phyloP scores from a whole-genome alignment of 345 rosid genomes.

The Pseudoturritis turrita region DNA sequence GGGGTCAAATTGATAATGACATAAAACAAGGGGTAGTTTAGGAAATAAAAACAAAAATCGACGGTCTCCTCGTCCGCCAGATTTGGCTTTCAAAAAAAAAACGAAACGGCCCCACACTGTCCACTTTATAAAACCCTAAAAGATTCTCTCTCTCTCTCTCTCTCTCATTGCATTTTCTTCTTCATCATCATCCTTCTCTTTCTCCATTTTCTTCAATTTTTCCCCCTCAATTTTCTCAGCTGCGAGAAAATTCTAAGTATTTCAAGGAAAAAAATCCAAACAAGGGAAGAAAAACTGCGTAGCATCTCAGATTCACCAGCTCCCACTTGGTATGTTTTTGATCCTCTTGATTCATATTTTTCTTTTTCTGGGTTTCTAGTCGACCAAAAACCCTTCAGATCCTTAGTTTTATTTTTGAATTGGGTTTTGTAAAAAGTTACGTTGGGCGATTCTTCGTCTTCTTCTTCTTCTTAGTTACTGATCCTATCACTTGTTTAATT shows the following conservation, averaged over 20 bases:
- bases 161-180: conserved; percentile 12
- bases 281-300: neutral
- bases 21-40: neutral
- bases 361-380: neutral
- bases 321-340: conserved; percentile 21
- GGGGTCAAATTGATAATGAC: conserved; percentile 8
- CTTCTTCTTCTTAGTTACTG: neutral
- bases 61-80: conserved; percentile 27
- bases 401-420: neutral
- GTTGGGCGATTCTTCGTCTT: neutral
- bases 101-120: conserved; percentile 29
- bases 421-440: neutral
- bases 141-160: conserved; percentile 16
- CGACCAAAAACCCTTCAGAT: neutral
- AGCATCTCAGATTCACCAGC: conserved; percentile 12
- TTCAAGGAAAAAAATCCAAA: neutral
- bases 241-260: neutral
- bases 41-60: conserved; percentile 9
- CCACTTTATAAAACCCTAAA: conserved; percentile 29
- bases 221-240: neutral
- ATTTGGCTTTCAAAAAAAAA: conserved; percentile 20
- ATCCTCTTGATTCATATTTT: neutral
- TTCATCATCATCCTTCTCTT: conserved; percentile 10
- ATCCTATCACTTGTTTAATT: neutral
- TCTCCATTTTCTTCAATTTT: neutral